Evolutionary conservation across 1,139 yeast genomes (phyloP).

Genomic region (Diutina neorugosa): DNA sequence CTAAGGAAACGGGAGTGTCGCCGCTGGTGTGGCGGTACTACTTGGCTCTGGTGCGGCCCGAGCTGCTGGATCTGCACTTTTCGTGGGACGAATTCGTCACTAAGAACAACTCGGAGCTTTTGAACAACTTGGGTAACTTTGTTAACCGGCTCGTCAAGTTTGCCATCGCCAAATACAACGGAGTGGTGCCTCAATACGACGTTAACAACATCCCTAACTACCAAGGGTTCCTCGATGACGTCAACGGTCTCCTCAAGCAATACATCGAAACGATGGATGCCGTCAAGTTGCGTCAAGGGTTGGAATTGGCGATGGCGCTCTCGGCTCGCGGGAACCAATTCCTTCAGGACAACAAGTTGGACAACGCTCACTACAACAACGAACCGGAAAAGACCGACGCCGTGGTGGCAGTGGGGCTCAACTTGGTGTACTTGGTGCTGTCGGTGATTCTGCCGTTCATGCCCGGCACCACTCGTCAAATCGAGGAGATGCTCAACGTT

Average conservation of each 20-base stretch:
- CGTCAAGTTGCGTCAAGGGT: slow-evolving; percentile 74
- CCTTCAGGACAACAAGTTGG: slow-evolving; percentile 90
- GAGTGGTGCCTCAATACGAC: slow-evolving; percentile 65
- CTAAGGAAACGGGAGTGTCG: slow-evolving; percentile 81
- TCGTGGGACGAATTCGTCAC: slow-evolving; percentile 95
- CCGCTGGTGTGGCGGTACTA: slow-evolving; percentile 98
- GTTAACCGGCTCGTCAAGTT: slow-evolving; percentile 90
- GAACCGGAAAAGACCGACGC: slow-evolving; percentile 79
- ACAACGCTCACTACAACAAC: slow-evolving; percentile 70
- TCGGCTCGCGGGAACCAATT: slow-evolving; percentile 91
- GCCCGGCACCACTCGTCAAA: slow-evolving; percentile 70
- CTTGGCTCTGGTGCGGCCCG: slow-evolving; percentile 87
- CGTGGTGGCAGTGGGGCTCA: slow-evolving; percentile 84
- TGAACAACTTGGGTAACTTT: slow-evolving; percentile 93
- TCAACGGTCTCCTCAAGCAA: slow-evolving; percentile 45
- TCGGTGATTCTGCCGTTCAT: slow-evolving; percentile 78
- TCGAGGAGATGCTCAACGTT: slow-evolving; percentile 69
- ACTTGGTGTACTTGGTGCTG: slow-evolving; percentile 72
- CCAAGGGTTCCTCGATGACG: slow-evolving; percentile 38
- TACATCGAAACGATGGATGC: slow-evolving; percentile 69
- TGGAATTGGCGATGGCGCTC: slow-evolving; percentile 82
- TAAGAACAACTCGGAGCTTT: slow-evolving; percentile 81
- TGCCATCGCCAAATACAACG: slow-evolving; percentile 81
- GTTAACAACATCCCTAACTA: slow-evolving; percentile 36
- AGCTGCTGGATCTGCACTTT: slow-evolving; percentile 88